These are phyloP conservation scores for Periconia digitata DNA, from an alignment of 2,329 filamentous ascomycete species.

Conservation along the genomic window DNA sequence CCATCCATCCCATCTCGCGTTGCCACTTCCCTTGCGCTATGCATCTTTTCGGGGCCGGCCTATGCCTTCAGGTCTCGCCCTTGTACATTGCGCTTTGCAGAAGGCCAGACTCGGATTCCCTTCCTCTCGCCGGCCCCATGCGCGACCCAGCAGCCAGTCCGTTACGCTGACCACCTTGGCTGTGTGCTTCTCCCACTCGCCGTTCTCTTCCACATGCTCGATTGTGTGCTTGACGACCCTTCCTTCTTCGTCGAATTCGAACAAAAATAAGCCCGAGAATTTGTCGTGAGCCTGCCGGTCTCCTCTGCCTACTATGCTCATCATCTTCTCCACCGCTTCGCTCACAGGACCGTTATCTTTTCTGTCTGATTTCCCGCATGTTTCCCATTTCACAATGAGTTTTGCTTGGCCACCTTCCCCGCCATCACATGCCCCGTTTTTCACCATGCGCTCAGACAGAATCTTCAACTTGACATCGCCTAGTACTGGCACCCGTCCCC, in stretches of 20 bases:
- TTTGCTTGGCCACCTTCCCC: constrained; percentile 64
- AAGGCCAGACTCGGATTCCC: constrained; percentile 48
- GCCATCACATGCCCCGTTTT: constrained; percentile 48
- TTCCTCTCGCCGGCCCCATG: constrained; percentile 56
- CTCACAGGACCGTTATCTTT: constrained; percentile 47
- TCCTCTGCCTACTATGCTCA: constrained; percentile 55
- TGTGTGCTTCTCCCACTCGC: constrained; percentile 80
- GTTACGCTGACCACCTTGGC: constrained; percentile 87
- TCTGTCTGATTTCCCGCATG: constrained; percentile 57
- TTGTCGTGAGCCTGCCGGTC: constrained; percentile 54
- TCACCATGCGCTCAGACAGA: constrained; percentile 82
- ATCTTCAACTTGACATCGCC: constrained; percentile 89
- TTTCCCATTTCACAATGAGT: constrained; percentile 89
- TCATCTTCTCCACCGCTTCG: constrained; percentile 58
- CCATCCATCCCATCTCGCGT: neutral
- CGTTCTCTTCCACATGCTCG: constrained; percentile 83
- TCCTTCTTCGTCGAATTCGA: constrained; percentile 89
- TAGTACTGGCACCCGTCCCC: constrained; percentile 88
- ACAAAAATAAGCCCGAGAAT: constrained; percentile 90
- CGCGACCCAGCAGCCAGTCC: constrained; percentile 88
- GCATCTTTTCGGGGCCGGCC: constrained; percentile 1
- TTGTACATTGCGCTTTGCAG: constrained; percentile 12
- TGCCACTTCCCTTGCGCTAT: neutral
- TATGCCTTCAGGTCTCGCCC: constrained; percentile 14
- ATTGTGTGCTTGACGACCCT: constrained; percentile 86